These are phyloP conservation scores for Rhodotorula sp. DNA, from an alignment of 1,284 basidiomycete genomes.

Conservation along the genomic window DNA sequence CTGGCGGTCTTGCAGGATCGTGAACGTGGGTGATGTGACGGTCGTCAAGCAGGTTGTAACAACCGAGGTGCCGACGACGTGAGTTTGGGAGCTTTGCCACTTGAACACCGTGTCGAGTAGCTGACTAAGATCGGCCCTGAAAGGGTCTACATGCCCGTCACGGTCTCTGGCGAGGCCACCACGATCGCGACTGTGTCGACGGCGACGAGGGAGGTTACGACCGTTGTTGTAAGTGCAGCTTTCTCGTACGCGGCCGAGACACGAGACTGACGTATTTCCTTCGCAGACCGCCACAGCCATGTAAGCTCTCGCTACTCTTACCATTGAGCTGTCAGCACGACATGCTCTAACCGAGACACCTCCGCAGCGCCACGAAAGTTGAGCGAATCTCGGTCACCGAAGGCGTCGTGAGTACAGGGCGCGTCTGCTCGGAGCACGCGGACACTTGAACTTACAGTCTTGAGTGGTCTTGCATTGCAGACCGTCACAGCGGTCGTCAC, in stretches of 20 bases:
- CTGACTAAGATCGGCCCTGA: rapidly evolving
- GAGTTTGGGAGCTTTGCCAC: background rate
- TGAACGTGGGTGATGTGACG: conserved; percentile 21
- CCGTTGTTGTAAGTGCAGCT: background rate
- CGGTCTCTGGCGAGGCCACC: conserved; percentile 7
- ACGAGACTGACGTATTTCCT: background rate
- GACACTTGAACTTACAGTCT: rapidly evolving
- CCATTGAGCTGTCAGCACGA: background rate
- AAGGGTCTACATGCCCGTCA: conserved; percentile 21
- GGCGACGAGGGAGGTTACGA: background rate
- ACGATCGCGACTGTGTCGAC: conserved; percentile 6
- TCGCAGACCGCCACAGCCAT: conserved; percentile 24
- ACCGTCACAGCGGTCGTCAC: conserved; percentile 9
- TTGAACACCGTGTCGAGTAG: too few relatives aligned
- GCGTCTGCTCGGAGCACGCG: too few relatives aligned
- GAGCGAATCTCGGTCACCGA: conserved; percentile 8
- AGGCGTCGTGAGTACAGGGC: background rate
- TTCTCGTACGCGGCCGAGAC: too few relatives aligned
- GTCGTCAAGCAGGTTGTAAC: conserved; percentile 11
- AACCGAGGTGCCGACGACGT: conserved; percentile 17
- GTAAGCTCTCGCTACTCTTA: background rate
- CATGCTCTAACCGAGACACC: background rate
- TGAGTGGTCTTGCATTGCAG: background rate
- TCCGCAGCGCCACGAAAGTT: conserved; percentile 4
- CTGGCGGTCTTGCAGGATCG: conserved; percentile 1